Conservation (phyloP, 805 yeast species). For the Candida gorgasii region DNA sequence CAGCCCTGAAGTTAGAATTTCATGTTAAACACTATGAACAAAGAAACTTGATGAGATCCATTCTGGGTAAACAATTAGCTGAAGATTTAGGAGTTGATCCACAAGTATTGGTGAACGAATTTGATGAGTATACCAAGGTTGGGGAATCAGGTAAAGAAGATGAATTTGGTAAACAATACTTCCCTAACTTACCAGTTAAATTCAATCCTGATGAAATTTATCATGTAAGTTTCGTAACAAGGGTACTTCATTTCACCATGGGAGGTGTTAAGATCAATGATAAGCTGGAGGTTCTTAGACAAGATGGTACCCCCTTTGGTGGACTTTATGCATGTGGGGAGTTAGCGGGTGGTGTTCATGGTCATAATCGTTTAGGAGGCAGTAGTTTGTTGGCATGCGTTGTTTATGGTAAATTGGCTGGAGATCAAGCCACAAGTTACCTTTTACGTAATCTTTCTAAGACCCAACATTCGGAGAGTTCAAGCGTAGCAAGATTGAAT, state of each 20-base stretch:
- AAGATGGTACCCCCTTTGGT: constrained; percentile 26
- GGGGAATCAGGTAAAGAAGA: constrained; percentile 45
- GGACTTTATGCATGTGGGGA: constrained; percentile 68
- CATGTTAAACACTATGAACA: constrained; percentile 59
- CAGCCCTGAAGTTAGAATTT: constrained; percentile 47
- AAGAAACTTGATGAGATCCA: constrained; percentile 53
- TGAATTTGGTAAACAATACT: constrained; percentile 47
- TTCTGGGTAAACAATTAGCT: constrained; percentile 45
- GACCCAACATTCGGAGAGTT: no score
- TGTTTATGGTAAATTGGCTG: constrained; percentile 51
- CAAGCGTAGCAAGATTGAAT: constrained; percentile 32
- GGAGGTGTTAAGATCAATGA: constrained; percentile 64
- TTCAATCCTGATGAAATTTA: constrained; percentile 34
- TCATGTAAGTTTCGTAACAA: constrained; percentile 54
- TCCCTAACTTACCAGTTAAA: constrained; percentile 48
- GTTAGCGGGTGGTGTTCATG: constrained; percentile 69
- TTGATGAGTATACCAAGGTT: constrained; percentile 42
- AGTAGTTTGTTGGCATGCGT: constrained; percentile 60
- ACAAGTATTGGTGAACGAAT: constrained; percentile 29
- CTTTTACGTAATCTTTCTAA: constrained; percentile 3
- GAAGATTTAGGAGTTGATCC: constrained; percentile 34
- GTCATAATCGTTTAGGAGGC: constrained; percentile 61
- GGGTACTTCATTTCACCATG: constrained; percentile 69
- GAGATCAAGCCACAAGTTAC: constrained; percentile 39
- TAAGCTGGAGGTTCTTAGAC: constrained; percentile 43